Evolutionary conservation across 1,284 basidiomycete genomes (phyloP), one percentile per base, ranked within the genome.

Genomic region (Amylostereum chailletii): DNA sequence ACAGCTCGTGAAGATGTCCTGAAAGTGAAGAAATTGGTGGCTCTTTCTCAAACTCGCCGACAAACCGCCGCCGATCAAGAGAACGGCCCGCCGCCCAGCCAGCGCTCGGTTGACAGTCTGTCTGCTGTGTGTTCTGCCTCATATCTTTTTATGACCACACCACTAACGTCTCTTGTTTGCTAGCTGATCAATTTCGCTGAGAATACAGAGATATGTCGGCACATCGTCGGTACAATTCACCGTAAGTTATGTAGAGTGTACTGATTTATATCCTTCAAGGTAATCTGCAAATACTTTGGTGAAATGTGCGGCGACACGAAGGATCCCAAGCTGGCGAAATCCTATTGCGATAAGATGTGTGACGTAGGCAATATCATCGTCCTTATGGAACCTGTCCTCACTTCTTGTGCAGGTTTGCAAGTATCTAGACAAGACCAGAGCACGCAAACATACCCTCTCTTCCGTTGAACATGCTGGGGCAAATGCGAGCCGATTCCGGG

Each of bases 281-380:
- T 74, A 2, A 83, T 93, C 50, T 92, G 90, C 59, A 78, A 79
- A 40, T 92, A 90, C 61, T 93, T 94, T 58, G 90, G 87, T 0
- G 91, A 94, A 63, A 60, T 64, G 2, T 19, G 19, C 19, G 19
- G 19, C 40, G 75, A 87, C 55, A 61, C 68, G 2, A 65, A 61
- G 3, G 72, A 87, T 53, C 55, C 68, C 2, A 70, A 69, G 4
- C 56, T 73, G 3, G 63, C 75, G 46, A 72, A 74, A 51, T 60
- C 62, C 3, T 83, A 89, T 56, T 94, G 91, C 58, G 65, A 84
- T 51, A 70, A 71, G 38, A 91, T 92, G 87, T 94, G 90, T 58
- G 90, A 94, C 65, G 90, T 91, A 58, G 48, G 83, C 71, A 5
- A 27, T 43, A 43, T 38, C 4, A 30, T 30, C 29, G 3, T 33